These are phyloP conservation scores for Rickenella mellea DNA, from an alignment of 768 basidiomycete genomes.

Conservation along the genomic window DNA sequence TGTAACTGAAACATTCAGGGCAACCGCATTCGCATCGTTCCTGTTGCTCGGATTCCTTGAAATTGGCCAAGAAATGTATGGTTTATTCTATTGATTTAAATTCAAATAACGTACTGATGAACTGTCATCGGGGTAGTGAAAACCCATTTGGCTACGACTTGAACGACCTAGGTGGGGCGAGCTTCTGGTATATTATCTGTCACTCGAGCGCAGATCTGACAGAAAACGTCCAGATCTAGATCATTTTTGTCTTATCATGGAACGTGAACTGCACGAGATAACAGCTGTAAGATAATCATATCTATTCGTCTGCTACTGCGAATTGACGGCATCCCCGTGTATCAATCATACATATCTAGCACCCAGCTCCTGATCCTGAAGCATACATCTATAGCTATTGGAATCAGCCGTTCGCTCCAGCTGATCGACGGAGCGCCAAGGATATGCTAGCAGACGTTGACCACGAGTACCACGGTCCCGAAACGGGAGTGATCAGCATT, in stretches of 20 bases:
- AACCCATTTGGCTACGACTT: constrained; percentile 61
- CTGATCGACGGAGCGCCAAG: constrained; percentile 45
- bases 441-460: constrained; percentile 33
- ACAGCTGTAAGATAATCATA: constrained; percentile 41
- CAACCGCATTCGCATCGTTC: constrained; percentile 54
- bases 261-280: constrained; percentile 63
- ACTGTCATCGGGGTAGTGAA: constrained; percentile 28
- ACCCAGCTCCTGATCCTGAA: constrained; percentile 43
- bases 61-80: constrained; percentile 55
- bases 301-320: constrained; percentile 18
- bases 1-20: constrained; percentile 16
- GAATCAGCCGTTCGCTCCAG: constrained; percentile 68
- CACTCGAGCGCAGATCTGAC: neutral
- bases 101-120: neutral
- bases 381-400: constrained; percentile 42
- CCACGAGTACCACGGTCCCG: constrained; percentile 26
- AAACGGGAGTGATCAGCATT: constrained; percentile 19
- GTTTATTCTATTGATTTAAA: neutral
- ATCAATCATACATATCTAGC: constrained; percentile 29
- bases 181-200: constrained; percentile 8
- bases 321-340: too few species aligned
- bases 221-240: constrained; percentile 42
- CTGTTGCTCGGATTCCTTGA: constrained; percentile 58
- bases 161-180: constrained; percentile 56
- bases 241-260: constrained; percentile 55